phyloP scores from a whole-genome alignment of 805 yeast genomes.

The Zygoascus bituminiphila region DNA sequence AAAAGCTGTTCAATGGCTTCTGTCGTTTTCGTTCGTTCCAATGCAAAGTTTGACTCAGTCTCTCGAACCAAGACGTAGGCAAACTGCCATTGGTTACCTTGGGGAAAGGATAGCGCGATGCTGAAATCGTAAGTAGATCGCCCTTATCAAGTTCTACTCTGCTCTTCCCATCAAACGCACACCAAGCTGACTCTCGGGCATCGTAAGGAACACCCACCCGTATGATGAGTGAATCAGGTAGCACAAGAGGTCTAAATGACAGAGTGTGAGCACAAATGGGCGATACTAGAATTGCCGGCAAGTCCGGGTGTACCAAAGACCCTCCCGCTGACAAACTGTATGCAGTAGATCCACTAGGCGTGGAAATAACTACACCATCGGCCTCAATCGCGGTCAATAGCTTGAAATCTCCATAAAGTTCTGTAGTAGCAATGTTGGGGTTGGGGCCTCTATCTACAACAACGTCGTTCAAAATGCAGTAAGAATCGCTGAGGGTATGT shows the following conservation, averaged over 20 bases:
- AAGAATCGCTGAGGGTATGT: slow-evolving; percentile 28
- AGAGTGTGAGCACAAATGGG: slow-evolving; percentile 94
- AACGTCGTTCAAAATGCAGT: slow-evolving; percentile 43
- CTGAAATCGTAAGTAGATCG: slow-evolving; percentile 75
- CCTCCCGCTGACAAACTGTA: slow-evolving; percentile 93
- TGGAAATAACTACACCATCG: slow-evolving; percentile 55
- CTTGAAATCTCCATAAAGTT: slow-evolving; percentile 41
- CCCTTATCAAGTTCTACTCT: slow-evolving; percentile 76
- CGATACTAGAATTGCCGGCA: slow-evolving; percentile 80
- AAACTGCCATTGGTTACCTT: slow-evolving; percentile 58
- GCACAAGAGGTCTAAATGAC: slow-evolving; percentile 79
- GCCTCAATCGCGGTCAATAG: slow-evolving; percentile 55
- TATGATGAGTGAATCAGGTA: slow-evolving; percentile 80
- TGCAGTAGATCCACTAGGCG: slow-evolving; percentile 76
- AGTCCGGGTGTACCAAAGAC: slow-evolving; percentile 84
- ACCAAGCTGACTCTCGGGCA: slow-evolving; percentile 91
- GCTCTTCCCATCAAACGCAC: slow-evolving; percentile 89
- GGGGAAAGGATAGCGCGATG: slow-evolving; percentile 90
- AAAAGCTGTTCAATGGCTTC: slow-evolving; percentile 44
- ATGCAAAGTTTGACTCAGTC: slow-evolving; percentile 73
- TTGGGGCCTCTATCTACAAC: slow-evolving; percentile 47
- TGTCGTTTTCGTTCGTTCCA: slow-evolving; percentile 93
- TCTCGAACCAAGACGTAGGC: slow-evolving; percentile 74
- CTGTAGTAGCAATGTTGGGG: slow-evolving; percentile 43
- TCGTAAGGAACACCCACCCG: slow-evolving; percentile 73